These are phyloP conservation scores for Arxiozyma bovina DNA, from an alignment of 1,139 yeast genomes.

Conservation along the genomic window DNA sequence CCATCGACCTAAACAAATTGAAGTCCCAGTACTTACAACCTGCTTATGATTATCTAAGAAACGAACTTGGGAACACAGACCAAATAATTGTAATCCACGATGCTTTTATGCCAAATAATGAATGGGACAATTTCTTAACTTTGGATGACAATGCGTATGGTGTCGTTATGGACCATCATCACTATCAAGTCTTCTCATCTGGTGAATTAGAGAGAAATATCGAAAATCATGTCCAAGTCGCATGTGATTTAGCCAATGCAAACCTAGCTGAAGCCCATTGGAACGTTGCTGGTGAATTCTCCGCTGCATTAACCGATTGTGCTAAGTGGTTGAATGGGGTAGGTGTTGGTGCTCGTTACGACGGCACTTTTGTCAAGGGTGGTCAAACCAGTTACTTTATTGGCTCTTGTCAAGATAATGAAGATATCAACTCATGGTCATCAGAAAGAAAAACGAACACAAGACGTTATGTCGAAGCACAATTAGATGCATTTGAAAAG, in stretches of 20 bases:
- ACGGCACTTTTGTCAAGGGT: constrained; percentile 45
- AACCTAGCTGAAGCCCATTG: constrained; percentile 53
- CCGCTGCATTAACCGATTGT: constrained; percentile 93
- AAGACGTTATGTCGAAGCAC: constrained; percentile 77
- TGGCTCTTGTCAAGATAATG: constrained; percentile 58
- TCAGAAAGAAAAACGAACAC: constrained; percentile 46
- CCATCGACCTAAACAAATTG: constrained; percentile 49
- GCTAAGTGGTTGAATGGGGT: constrained; percentile 89
- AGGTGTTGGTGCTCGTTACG: constrained; percentile 78
- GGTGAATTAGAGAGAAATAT: constrained; percentile 48
- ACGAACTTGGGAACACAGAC: constrained; percentile 21
- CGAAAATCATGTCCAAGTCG: constrained; percentile 53
- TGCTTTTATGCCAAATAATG: constrained; percentile 52
- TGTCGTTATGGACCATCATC: constrained; percentile 81
- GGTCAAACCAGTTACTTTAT: constrained; percentile 39
- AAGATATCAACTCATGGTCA: constrained; percentile 54
- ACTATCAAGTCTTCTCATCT: constrained; percentile 75
- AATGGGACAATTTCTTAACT: constrained; percentile 52
- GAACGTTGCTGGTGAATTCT: constrained; percentile 84
- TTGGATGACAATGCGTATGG: constrained; percentile 43
- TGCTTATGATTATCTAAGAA: constrained; percentile 32
- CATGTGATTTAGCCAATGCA: constrained; percentile 53
- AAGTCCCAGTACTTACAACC: constrained; percentile 42
- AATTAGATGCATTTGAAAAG: constrained; percentile 71
- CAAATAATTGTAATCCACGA: constrained; percentile 35